Conservation (phyloP, 1,139 yeast species). For the Meyerozyma guilliermondii region DNA sequence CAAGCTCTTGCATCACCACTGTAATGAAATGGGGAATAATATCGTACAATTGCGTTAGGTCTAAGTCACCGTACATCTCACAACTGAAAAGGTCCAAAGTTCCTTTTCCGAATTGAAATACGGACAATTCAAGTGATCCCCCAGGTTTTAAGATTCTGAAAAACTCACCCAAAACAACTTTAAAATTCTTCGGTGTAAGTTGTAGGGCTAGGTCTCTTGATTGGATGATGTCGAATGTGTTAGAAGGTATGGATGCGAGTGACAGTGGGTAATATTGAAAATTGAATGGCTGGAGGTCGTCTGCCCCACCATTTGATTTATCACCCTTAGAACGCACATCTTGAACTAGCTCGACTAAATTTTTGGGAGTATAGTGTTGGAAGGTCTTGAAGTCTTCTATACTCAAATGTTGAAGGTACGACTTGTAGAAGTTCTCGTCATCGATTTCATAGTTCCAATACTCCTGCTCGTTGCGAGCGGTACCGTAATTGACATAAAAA, state of each 20-base stretch:
- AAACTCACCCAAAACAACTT: constrained; percentile 27
- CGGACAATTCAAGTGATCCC: constrained; percentile 32
- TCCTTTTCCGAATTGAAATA: constrained; percentile 10
- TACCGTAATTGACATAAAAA: constrained; percentile 7
- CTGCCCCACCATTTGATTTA: constrained; percentile 9
- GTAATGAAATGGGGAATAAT: constrained; percentile 24
- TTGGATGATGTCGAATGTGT: constrained; percentile 33
- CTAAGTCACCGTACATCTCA: constrained; percentile 14
- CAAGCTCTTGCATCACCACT: constrained; percentile 19
- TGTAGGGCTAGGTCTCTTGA: constrained; percentile 33
- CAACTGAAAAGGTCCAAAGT: neutral
- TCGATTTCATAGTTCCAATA: constrained; percentile 8
- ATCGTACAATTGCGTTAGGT: constrained; percentile 16
- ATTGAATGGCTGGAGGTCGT: constrained; percentile 24
- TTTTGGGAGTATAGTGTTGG: constrained; percentile 19
- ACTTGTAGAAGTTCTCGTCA: constrained; percentile 2
- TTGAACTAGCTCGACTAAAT: constrained; percentile 24
- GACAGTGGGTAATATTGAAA: constrained; percentile 30
- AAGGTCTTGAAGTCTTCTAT: constrained; percentile 25
- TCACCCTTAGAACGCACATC: constrained; percentile 18
- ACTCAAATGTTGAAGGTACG: constrained; percentile 22
- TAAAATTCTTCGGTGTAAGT: constrained; percentile 22
- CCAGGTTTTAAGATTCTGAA: constrained; percentile 32
- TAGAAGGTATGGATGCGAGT: constrained; percentile 23
- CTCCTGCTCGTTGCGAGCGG: constrained; percentile 7